phyloP scores from a whole-genome alignment of 2,329 filamentous ascomycete species.

The Verticillium isaacii region DNA sequence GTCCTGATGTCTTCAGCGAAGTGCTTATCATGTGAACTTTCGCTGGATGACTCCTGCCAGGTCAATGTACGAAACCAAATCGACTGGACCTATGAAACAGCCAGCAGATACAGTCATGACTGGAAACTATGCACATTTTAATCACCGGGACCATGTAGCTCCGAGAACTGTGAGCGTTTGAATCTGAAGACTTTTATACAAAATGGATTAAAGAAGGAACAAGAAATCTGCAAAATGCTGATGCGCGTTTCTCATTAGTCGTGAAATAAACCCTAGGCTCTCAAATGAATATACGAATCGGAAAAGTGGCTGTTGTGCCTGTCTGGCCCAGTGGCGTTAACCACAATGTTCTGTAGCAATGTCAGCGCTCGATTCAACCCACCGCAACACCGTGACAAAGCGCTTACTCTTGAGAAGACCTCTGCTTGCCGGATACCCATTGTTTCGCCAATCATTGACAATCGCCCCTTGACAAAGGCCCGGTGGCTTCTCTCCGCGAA shows the following conservation, averaged over 20 bases:
- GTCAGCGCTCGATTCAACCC: background rate
- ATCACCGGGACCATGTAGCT: too few relatives aligned
- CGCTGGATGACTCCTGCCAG: too few relatives aligned
- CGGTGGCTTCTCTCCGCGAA: conserved; percentile 15
- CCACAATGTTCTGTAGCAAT: background rate
- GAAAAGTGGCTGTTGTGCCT: conserved; percentile 7
- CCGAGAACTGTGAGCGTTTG: too few relatives aligned
- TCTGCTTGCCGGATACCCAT: conserved; percentile 19
- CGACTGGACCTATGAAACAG: too few relatives aligned
- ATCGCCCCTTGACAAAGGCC: conserved; percentile 13
- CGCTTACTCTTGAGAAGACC: conserved; percentile 14
- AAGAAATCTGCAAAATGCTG: background rate
- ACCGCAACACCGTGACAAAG: background rate
- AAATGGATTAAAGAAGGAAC: background rate
- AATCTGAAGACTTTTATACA: background rate
- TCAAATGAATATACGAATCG: conserved; percentile 8
- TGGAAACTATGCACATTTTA: too few relatives aligned
- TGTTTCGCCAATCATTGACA: conserved; percentile 13
- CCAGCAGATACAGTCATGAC: too few relatives aligned
- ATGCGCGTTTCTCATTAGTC: background rate
- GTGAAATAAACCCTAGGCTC: background rate
- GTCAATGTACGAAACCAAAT: too few relatives aligned
- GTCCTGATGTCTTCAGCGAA: too few relatives aligned
- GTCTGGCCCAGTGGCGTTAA: conserved; percentile 3
- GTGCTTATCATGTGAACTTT: too few relatives aligned